Evolutionary conservation across 768 basidiomycete species (phyloP), one percentile per base, ranked within the genome.

Genomic region (Postia placenta): DNA sequence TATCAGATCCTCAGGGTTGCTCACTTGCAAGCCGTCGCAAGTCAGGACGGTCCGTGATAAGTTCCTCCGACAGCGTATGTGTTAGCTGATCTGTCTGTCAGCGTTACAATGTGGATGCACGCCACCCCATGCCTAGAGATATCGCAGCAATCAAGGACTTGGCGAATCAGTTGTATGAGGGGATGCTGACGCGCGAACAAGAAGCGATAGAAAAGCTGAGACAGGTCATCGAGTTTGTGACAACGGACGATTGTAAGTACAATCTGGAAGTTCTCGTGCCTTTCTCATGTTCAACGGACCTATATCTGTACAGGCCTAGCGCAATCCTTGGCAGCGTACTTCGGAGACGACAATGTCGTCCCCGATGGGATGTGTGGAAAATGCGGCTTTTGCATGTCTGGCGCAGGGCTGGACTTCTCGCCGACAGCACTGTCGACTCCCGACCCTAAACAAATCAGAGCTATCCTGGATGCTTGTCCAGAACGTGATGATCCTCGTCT

Each of bases 401-500:
- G 69, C 2, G 53, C 66, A 20, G 58, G 65, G 4, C 56, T 68
- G 5, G 52, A 62, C 11, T 74, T 73, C 51, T 51, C 59, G 26
- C 47, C 58, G 28, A 52, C 52, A 17, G 45, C 57, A 23, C 36
- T 53, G 19, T 43, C 56, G 15, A 42, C 53, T 22, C 51, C 68
- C 23, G 54, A 70, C 57, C 61, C 61, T 2, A 52, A 12, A 12
- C 62, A 65, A 42, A 57, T 76, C 50, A 47, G 57, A 23, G 64
- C 58, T 11, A 72, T 78, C 42, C 64, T 75, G 20, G 54, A 53
- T 12, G 69, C 67, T n/a, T 75, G 73, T 54, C 68, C 64, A 28
- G 72, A 70, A 38, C 72, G 74, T 26, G 74, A 76, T 48, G 75
- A 76, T 48, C 70, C 74, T 22, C 72, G 73, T 5, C 62, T 75